Evolutionary conservation across 768 basidiomycete species (phyloP).

Genomic region (Rhizopogon rudus): DNA sequence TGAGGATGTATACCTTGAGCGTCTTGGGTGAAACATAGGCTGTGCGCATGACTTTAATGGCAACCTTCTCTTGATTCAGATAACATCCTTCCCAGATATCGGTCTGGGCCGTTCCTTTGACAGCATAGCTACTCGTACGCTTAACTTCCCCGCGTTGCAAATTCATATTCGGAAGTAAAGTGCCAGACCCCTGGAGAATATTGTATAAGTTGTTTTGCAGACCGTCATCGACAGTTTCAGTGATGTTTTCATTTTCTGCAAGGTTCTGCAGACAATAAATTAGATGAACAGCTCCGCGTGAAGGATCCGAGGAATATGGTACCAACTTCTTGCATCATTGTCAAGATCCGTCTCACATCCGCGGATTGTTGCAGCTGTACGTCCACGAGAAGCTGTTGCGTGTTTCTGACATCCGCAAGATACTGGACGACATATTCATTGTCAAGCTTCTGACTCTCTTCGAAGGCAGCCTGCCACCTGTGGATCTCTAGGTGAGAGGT

Average conservation of each 20-base stretch:
- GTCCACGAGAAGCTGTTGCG: conserved; percentile 30
- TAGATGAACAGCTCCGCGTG: not conserved
- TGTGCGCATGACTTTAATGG: conserved; percentile 51
- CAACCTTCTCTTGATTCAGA: conserved; percentile 49
- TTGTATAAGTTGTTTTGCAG: conserved; percentile 46
- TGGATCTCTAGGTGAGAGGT: conserved; percentile 41
- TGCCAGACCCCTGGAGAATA: conserved; percentile 40
- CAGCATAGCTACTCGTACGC: conserved; percentile 45
- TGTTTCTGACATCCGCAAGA: conserved; percentile 40
- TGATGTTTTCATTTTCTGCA: conserved; percentile 1
- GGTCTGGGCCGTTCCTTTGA: conserved; percentile 47
- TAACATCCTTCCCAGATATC: conserved; percentile 55
- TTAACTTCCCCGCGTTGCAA: conserved; percentile 49
- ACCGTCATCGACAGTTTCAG: conserved; percentile 29
- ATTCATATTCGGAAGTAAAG: conserved; percentile 46
- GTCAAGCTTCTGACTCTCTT: conserved; percentile 34
- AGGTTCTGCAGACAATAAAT: conserved; percentile 19
- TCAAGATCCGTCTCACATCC: conserved; percentile 40
- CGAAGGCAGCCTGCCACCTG: conserved; percentile 44
- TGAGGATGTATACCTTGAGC: conserved; percentile 26
- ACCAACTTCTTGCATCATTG: conserved; percentile 44
- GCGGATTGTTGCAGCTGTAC: conserved; percentile 27
- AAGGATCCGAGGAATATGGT: not conserved
- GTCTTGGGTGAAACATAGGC: conserved; percentile 44
- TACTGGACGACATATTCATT: conserved; percentile 37